Evolutionary conservation across 768 basidiomycete genomes (phyloP).

Genomic region (Mycena pura): DNA sequence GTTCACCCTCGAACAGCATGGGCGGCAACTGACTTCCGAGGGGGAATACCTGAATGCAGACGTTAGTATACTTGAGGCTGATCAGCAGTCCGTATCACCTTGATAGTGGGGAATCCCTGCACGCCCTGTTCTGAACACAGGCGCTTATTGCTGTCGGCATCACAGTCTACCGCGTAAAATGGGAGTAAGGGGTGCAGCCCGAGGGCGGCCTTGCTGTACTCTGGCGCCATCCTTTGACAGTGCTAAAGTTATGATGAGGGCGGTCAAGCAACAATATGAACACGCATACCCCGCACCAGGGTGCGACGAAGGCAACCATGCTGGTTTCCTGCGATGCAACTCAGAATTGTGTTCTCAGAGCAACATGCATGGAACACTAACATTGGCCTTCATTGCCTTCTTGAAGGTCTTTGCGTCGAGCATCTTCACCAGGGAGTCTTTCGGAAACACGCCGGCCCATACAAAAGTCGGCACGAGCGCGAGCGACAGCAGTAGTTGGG

Average conservation of each 20-base stretch:
- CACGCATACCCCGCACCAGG: slow-evolving; percentile 84
- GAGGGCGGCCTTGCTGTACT: slow-evolving; percentile 82
- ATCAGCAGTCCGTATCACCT: slow-evolving; percentile 47
- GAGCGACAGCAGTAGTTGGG: slow-evolving; percentile 29
- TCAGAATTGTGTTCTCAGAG: background rate
- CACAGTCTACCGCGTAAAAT: slow-evolving; percentile 93
- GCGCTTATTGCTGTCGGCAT: slow-evolving; percentile 78
- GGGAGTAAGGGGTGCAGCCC: slow-evolving; percentile 84
- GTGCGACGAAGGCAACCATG: slow-evolving; percentile 91
- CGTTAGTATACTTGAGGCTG: slow-evolving; percentile 6
- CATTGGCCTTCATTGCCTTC: slow-evolving; percentile 76
- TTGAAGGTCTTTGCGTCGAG: slow-evolving; percentile 74
- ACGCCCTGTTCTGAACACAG: slow-evolving; percentile 87
- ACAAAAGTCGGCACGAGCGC: slow-evolving; percentile 46
- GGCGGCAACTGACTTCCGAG: slow-evolving; percentile 69
- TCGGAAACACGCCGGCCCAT: slow-evolving; percentile 53
- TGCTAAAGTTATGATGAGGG: slow-evolving; percentile 56
- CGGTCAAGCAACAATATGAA: background rate
- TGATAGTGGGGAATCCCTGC: slow-evolving; percentile 93
- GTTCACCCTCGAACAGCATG: slow-evolving; percentile 72
- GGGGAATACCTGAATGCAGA: slow-evolving; percentile 72
- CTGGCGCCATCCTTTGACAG: slow-evolving; percentile 85
- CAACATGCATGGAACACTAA: slow-evolving; percentile 43
- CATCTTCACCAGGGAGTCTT: slow-evolving; percentile 72
- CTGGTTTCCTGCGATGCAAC: slow-evolving; percentile 61